These are phyloP conservation scores for Penicillium sp. DNA, from an alignment of 2,329 filamentous ascomycete genomes.

Conservation along the genomic window DNA sequence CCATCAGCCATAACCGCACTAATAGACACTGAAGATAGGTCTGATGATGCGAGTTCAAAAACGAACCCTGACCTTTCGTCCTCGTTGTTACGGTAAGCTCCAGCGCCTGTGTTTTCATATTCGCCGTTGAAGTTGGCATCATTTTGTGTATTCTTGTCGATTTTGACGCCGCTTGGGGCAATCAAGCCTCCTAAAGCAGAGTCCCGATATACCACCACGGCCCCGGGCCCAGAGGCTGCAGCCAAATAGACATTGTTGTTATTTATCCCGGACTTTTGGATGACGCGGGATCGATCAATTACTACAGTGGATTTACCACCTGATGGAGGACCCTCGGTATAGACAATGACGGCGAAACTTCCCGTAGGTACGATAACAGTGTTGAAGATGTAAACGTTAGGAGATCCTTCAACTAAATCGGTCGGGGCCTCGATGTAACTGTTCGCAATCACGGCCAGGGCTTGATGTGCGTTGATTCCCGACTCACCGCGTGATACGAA, in stretches of 20 bases:
- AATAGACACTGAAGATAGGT: constrained; percentile 42
- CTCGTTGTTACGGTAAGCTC: constrained; percentile 46
- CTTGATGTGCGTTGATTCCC: constrained; percentile 35
- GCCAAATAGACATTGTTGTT: constrained; percentile 50
- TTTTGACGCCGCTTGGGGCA: constrained; percentile 31
- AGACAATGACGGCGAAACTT: constrained; percentile 42
- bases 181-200: constrained; percentile 46
- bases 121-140: constrained; percentile 46
- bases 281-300: constrained; percentile 46
- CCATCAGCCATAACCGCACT: constrained; percentile 42
- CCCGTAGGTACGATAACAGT: constrained; percentile 48
- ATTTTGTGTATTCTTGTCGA: constrained; percentile 40
- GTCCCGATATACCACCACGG: constrained; percentile 48
- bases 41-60: constrained; percentile 36
- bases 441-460: constrained; percentile 48
- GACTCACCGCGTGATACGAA: constrained; percentile 45
- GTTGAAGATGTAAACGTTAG: constrained; percentile 49
- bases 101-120: constrained; percentile 47
- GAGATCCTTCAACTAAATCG: constrained; percentile 49
- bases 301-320: constrained; percentile 47
- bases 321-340: constrained; percentile 43
- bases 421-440: constrained; percentile 52
- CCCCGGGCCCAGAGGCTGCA: constrained; percentile 47
- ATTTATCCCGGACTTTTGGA: constrained; percentile 37
- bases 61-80: constrained; percentile 42